These are phyloP conservation scores for Penicillium canariense DNA, from an alignment of 495 filamentous ascomycete genomes.

Conservation along the genomic window DNA sequence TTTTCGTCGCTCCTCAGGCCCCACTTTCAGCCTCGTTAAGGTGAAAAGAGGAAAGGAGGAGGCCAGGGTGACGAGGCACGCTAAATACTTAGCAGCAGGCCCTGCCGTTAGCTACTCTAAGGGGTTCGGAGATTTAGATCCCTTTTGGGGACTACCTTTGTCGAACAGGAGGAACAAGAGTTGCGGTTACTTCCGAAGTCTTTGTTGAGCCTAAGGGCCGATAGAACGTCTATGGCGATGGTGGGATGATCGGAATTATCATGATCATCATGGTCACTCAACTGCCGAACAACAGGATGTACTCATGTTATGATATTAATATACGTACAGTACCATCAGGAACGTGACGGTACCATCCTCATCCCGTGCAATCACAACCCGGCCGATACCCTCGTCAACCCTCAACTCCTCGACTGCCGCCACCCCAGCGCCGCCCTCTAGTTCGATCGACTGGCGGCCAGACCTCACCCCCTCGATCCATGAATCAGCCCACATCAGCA, in stretches of 20 bases:
- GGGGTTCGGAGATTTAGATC: neutral
- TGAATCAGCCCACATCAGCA: neutral
- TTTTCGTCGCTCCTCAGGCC: neutral
- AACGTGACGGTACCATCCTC: neutral
- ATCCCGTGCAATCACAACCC: neutral
- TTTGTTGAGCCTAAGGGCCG: too few relatives aligned
- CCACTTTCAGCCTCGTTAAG: constrained; percentile 12
- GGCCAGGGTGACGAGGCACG: neutral
- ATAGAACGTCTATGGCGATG: neutral
- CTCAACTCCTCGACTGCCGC: neutral
- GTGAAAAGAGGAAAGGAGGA: neutral
- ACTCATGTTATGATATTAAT: too few relatives aligned
- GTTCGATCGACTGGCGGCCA: neutral
- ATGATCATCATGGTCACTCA: neutral
- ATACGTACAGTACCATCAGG: neutral
- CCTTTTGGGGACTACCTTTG: neutral
- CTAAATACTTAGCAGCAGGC: neutral
- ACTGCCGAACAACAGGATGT: too few relatives aligned
- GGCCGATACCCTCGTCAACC: neutral
- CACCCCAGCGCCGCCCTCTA: neutral
- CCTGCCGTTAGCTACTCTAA: neutral
- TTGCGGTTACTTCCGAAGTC: too few relatives aligned
- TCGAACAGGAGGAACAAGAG: too few relatives aligned
- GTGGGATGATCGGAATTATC: neutral
- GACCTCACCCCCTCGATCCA: neutral